phyloP scores from a whole-genome alignment of 129 eudicot genomes.

The Chrysanthemum makinoi region DNA sequence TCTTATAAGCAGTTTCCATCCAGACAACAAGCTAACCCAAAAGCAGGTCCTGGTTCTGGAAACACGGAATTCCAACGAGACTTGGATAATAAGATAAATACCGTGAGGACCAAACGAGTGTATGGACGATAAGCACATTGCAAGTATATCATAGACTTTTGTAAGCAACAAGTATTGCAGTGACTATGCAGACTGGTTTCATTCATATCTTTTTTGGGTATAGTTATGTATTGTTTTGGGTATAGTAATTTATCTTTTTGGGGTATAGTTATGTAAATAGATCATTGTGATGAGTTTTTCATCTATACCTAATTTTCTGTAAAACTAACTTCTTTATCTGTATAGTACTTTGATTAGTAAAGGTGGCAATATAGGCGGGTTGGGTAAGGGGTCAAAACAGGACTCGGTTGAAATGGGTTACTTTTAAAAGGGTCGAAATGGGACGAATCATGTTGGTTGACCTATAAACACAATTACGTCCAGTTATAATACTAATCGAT shows the following conservation, averaged over 20 bases:
- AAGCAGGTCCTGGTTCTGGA: not conserved
- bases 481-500: not conserved
- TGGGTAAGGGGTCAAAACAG: constrained; percentile 2
- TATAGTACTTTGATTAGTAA: not conserved
- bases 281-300: constrained; percentile 6
- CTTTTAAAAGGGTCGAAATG: not conserved
- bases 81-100: constrained; percentile 33
- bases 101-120: constrained; percentile 41
- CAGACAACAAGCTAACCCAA: constrained; percentile 26
- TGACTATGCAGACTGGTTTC: constrained; percentile 3
- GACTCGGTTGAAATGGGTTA: not conserved
- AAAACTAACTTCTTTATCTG: not conserved
- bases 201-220: constrained; percentile 8
- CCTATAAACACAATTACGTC: not conserved
- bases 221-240: constrained; percentile 6
- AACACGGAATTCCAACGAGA: constrained; percentile 9
- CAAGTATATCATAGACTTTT: constrained; percentile 16
- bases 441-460: not conserved
- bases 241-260: not conserved
- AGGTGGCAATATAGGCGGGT: not conserved
- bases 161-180: constrained; percentile 13
- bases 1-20: constrained; percentile 29
- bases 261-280: constrained; percentile 7
- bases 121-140: constrained; percentile 20
- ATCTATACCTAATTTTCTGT: constrained; percentile 1